Percentiles rank a stretch among this genome's conserved stretches.
phyloP scores from a whole-genome alignment of 257 asterid species.

The Solanum chmielewskii region DNA sequence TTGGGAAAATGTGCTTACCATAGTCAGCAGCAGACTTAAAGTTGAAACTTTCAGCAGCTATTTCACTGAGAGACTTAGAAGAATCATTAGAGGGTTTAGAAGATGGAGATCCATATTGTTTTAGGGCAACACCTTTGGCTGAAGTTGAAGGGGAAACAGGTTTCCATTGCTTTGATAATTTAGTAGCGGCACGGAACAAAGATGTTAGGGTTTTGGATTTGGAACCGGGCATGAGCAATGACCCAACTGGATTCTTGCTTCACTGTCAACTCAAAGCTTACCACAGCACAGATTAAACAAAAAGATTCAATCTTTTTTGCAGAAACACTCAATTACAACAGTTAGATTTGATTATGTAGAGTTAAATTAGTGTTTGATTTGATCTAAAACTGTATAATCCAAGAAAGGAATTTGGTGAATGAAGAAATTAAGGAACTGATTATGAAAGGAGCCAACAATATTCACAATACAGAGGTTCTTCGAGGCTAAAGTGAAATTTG shows the following conservation, averaged over 20 bases:
- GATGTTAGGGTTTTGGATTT: conserved; percentile 36
- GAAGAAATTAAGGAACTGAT: neutral
- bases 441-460: neutral
- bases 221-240: conserved; percentile 33
- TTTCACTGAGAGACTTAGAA: conserved; percentile 12
- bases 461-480: neutral
- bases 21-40: conserved; percentile 16
- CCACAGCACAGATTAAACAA: neutral
- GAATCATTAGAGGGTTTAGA: neutral
- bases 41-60: conserved; percentile 20
- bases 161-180: conserved; percentile 4
- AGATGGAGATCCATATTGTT: conserved; percentile 19
- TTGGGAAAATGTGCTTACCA: conserved; percentile 22
- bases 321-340: neutral
- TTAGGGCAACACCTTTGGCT: conserved; percentile 22
- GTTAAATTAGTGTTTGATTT: neutral
- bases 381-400: neutral
- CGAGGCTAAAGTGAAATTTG: neutral
- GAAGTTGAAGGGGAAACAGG: neutral
- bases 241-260: neutral
- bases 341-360: neutral
- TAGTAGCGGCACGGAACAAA: conserved; percentile 34
- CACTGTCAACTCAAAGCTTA: neutral
- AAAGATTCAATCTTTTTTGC: neutral
- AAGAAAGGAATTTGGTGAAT: neutral